Evolutionary conservation across 2,329 filamentous ascomycete genomes (phyloP).

Genomic region (Pochonia chlamydosporia): DNA sequence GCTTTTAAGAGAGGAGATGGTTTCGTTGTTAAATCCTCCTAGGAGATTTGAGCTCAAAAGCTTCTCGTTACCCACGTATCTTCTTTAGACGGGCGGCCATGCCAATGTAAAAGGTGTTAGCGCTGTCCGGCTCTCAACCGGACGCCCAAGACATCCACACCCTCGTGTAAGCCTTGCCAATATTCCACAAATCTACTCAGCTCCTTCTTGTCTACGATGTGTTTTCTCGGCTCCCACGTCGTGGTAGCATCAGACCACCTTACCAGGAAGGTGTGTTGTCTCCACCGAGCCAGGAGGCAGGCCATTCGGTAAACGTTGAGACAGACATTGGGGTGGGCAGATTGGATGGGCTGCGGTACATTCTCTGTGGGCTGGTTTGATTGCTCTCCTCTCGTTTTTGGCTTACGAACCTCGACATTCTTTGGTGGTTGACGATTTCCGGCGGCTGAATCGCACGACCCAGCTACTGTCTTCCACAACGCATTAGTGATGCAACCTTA

Average conservation of each 20-base stretch:
- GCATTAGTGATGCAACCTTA: too few relatives aligned
- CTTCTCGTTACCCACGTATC: slow-evolving; percentile 4
- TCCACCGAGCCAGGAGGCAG: slow-evolving; percentile 1
- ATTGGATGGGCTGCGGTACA: too few relatives aligned
- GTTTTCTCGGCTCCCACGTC: background rate
- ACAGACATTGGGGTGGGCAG: too few relatives aligned
- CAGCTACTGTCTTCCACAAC: background rate
- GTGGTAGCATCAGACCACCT: slow-evolving; percentile 1
- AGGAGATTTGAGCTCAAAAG: background rate
- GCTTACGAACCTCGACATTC: background rate
- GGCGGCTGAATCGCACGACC: background rate
- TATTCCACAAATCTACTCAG: slow-evolving; percentile 5
- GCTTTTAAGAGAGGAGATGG: too few relatives aligned
- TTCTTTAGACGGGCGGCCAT: slow-evolving; percentile 7
- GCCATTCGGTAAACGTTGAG: background rate
- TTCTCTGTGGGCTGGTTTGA: too few relatives aligned
- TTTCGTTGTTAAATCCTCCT: background rate
- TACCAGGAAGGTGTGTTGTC: background rate
- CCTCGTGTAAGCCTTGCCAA: slow-evolving; percentile 6
- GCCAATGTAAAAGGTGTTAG: slow-evolving; percentile 7
- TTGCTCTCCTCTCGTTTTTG: background rate
- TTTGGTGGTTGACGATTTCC: background rate
- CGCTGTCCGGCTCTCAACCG: slow-evolving; percentile 1
- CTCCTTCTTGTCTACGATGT: slow-evolving; percentile 5
- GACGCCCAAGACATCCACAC: slow-evolving; percentile 2